phyloP scores from a whole-genome alignment of 495 filamentous ascomycete genomes.

The Entonaema liquescens region DNA sequence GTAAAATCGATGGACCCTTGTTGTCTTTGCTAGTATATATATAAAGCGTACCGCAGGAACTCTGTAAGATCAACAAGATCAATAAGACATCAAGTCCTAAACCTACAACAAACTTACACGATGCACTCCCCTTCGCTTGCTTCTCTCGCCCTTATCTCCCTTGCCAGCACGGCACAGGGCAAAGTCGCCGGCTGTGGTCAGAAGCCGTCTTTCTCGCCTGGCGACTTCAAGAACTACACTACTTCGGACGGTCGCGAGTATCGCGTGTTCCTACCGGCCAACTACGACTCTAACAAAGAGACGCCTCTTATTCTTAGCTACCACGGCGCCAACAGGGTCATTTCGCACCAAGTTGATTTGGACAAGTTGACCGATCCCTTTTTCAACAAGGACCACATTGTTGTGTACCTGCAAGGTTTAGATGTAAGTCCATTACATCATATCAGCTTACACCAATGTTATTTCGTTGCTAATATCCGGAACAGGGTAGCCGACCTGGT shows the following conservation, averaged over 20 bases:
- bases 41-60: background rate
- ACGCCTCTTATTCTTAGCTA: conserved; percentile 58
- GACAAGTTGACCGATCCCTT: conserved; percentile 54
- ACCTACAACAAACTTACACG: background rate
- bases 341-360: conserved; percentile 49
- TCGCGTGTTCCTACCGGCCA: conserved; percentile 50
- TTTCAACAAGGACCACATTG: conserved; percentile 58
- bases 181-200: conserved; percentile 19
- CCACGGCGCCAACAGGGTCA: conserved; percentile 52
- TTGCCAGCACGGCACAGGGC: conserved; percentile 14
- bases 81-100: background rate
- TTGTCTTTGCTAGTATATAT: background rate
- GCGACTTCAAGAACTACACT: conserved; percentile 30
- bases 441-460: conserved; percentile 43
- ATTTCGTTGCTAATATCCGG: conserved; percentile 49
- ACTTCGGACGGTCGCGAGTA: conserved; percentile 48
- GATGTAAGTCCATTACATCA: conserved; percentile 43
- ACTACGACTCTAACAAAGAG: conserved; percentile 46
- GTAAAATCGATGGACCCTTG: background rate
- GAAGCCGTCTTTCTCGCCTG: conserved; percentile 15
- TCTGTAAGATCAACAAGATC: background rate
- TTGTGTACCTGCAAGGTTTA: conserved; percentile 59
- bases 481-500: conserved; percentile 42
- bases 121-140: conserved; percentile 22
- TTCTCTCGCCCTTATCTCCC: conserved; percentile 12